These are phyloP conservation scores for Cordyceps tenuipes DNA, from an alignment of 2,329 filamentous ascomycete species.

Conservation along the genomic window DNA sequence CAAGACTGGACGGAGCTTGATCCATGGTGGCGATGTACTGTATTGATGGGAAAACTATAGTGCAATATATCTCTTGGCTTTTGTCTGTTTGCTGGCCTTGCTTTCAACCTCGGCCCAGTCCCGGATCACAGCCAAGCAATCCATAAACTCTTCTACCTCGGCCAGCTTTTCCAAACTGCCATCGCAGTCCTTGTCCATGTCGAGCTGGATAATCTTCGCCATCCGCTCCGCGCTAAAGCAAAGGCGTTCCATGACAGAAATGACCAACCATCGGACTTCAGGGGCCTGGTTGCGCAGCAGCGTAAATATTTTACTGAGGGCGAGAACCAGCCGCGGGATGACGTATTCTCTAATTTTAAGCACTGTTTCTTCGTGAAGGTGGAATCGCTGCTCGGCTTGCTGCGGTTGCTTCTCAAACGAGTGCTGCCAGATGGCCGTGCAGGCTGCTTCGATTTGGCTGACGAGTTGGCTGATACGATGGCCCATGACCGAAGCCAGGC, in stretches of 20 bases:
- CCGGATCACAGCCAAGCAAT: not conserved
- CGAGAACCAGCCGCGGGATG: not conserved
- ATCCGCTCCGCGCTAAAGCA: not conserved
- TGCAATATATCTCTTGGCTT: not conserved
- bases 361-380: not conserved
- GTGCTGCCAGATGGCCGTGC: not conserved
- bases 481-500: not conserved
- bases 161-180: not conserved
- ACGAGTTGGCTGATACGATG: not conserved
- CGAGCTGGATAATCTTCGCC: not conserved
- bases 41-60: not conserved
- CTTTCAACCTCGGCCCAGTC: not conserved
- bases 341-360: not conserved
- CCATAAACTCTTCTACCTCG: not conserved
- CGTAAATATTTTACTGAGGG: not conserved
- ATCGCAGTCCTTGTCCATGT: not conserved
- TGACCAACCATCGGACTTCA: not conserved
- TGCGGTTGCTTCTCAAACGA: not conserved
- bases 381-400: no score
- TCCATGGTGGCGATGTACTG: not conserved
- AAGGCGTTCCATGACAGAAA: not conserved
- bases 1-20: constrained; percentile 2
- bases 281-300: not conserved
- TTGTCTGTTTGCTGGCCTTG: not conserved
- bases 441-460: not conserved